These are phyloP conservation scores for Nigrospora osmanthi DNA, from an alignment of 2,329 filamentous ascomycete species.

Conservation along the genomic window DNA sequence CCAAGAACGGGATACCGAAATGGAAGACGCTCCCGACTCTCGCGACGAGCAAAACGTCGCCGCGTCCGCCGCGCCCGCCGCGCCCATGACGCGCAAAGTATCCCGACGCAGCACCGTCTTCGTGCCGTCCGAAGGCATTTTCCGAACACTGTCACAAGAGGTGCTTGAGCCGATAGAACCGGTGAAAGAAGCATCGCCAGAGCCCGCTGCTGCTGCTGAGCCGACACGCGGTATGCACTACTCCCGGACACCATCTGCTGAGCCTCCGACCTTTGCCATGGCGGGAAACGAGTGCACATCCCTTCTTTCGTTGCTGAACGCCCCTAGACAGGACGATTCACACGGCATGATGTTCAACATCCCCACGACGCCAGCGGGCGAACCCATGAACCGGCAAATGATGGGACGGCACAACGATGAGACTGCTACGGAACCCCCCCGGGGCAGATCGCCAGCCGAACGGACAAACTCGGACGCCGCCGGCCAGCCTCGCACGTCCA, in stretches of 20 bases:
- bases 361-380: conserved; percentile 31
- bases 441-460: conserved; percentile 3
- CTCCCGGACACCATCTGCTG: conserved; percentile 53
- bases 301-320: conserved; percentile 53
- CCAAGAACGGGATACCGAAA: conserved; percentile 7
- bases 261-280: conserved; percentile 52
- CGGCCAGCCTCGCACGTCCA: conserved; percentile 32
- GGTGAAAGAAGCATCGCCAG: conserved; percentile 14
- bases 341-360: conserved; percentile 28
- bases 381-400: neutral
- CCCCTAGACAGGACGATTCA: conserved; percentile 34
- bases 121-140: conserved; percentile 55
- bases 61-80: conserved; percentile 17
- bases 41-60: neutral
- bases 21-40: conserved; percentile 1
- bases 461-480: conserved; percentile 1
- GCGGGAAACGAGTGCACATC: conserved; percentile 46
- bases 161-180: conserved; percentile 37
- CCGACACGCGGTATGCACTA: conserved; percentile 24
- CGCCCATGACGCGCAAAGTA: conserved; percentile 25
- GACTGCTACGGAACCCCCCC: no score
- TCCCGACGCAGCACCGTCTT: conserved; percentile 47
- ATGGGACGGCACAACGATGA: no score
- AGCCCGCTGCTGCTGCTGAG: conserved; percentile 25
- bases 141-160: conserved; percentile 50